Conservation (phyloP, 2,329 filamentous ascomycete genomes). For the Dothiorella sarmentorum region DNA sequence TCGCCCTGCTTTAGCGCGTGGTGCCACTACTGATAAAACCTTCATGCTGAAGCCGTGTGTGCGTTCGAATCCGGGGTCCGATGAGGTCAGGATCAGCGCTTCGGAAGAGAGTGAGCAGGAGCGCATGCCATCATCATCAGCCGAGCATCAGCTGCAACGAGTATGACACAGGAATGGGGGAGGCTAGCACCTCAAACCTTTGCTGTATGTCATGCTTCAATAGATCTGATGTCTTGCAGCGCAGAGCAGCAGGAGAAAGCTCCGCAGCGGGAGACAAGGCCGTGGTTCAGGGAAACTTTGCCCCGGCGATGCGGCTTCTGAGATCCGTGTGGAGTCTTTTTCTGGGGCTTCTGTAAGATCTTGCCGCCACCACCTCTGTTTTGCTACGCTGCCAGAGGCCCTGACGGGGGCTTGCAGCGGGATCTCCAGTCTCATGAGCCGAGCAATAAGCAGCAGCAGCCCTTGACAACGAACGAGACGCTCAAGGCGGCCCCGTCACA, state of each 20-base stretch:
- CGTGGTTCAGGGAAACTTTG: background rate
- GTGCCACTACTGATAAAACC: background rate
- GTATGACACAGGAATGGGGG: background rate
- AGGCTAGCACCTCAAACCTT: background rate
- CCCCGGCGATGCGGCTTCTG: background rate
- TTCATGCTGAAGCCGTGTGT: background rate
- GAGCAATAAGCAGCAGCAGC: background rate
- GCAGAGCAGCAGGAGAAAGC: background rate
- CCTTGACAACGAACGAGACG: background rate
- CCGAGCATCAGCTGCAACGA: background rate
- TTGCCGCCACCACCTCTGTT: background rate
- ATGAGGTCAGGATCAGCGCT: background rate
- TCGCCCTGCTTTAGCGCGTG: background rate
- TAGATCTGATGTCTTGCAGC: background rate
- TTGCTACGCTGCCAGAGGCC: background rate
- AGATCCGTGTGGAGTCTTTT: background rate
- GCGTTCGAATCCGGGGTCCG: background rate
- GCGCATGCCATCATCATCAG: constrained; percentile 9
- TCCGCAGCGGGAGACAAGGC: background rate
- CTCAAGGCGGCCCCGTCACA: constrained; percentile 6
- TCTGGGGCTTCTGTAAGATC: background rate
- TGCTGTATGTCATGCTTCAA: background rate
- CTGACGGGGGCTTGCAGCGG: background rate
- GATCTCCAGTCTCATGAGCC: constrained; percentile 12
- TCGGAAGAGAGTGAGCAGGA: background rate